Conservation (phyloP, 331 rosid genomes). For the Pyracantha coccinea region DNA sequence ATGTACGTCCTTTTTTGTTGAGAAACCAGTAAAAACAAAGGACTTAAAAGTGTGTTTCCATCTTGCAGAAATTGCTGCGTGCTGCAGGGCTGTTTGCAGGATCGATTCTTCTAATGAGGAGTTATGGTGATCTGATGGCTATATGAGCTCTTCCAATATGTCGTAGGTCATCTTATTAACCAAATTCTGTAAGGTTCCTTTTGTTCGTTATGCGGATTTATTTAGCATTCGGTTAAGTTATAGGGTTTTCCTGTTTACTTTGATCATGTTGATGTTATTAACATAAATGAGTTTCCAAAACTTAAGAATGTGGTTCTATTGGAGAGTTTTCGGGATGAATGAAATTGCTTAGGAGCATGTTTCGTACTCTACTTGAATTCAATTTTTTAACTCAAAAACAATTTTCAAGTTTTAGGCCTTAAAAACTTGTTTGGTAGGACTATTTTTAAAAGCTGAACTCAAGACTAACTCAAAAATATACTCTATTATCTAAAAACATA, state of each 20-base stretch:
- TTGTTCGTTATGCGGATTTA: background rate
- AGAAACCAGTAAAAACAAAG: background rate
- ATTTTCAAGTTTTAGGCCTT: no score
- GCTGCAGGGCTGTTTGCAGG: slow-evolving; percentile 80
- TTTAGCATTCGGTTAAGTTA: background rate
- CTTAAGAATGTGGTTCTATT: background rate
- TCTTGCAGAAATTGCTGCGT: slow-evolving; percentile 75
- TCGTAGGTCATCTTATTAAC: background rate
- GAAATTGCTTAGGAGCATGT: background rate
- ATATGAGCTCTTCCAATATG: slow-evolving; percentile 27
- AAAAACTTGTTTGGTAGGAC: no score
- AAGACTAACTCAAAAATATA: no score
- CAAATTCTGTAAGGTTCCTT: background rate
- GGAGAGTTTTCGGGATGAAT: background rate
- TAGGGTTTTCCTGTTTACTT: background rate
- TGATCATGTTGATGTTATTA: background rate
- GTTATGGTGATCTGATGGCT: slow-evolving; percentile 86
- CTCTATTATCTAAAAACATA: no score
- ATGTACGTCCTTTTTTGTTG: background rate
- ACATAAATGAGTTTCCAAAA: background rate
- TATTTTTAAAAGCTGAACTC: no score
- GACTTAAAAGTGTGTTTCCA: background rate
- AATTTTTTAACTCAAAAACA: no score
- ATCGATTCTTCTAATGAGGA: slow-evolving; percentile 69
- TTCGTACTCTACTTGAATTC: no score